Conservation (phyloP, 345 rosid species). For the Carallia brachiata region DNA sequence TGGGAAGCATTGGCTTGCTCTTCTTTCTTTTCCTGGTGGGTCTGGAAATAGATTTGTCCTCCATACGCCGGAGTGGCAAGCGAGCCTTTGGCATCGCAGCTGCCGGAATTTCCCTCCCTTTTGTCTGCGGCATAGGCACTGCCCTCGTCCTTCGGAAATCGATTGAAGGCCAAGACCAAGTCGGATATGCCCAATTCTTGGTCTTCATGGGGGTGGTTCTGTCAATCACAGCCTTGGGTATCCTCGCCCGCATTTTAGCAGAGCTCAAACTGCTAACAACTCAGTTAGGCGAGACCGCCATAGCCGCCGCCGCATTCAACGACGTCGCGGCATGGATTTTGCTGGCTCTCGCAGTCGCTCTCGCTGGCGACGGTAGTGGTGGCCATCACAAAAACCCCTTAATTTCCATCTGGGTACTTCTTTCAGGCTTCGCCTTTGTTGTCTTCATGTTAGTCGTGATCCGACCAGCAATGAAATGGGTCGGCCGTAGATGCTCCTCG, state of each 20-base stretch:
- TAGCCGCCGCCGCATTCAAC: slow-evolving; percentile 93
- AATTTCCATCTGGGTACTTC: slow-evolving; percentile 67
- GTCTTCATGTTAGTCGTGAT: slow-evolving; percentile 53
- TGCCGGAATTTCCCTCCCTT: slow-evolving; percentile 72
- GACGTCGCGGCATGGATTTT: slow-evolving; percentile 88
- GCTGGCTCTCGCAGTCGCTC: slow-evolving; percentile 76
- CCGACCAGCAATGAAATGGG: slow-evolving; percentile 77
- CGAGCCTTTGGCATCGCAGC: slow-evolving; percentile 71
- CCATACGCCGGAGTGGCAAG: slow-evolving; percentile 62
- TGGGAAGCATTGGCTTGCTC: slow-evolving; percentile 76
- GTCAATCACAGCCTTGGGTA: slow-evolving; percentile 93
- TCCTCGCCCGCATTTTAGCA: slow-evolving; percentile 84
- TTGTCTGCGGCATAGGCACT: slow-evolving; percentile 61
- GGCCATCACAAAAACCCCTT: slow-evolving; percentile 57
- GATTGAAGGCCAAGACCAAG: slow-evolving; percentile 42
- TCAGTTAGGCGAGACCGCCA: slow-evolving; percentile 65
- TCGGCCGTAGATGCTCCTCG: slow-evolving; percentile 53
- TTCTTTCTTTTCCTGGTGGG: slow-evolving; percentile 93
- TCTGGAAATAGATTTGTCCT: slow-evolving; percentile 68
- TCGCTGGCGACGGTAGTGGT: slow-evolving; percentile 49
- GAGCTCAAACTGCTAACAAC: slow-evolving; percentile 82
- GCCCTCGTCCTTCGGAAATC: slow-evolving; percentile 53
- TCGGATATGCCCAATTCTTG: slow-evolving; percentile 58
- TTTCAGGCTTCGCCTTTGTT: slow-evolving; percentile 65
- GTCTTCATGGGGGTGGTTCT: slow-evolving; percentile 90